Conservation (phyloP, 2,329 filamentous ascomycete genomes). For the Arachnomyces sp. region DNA sequence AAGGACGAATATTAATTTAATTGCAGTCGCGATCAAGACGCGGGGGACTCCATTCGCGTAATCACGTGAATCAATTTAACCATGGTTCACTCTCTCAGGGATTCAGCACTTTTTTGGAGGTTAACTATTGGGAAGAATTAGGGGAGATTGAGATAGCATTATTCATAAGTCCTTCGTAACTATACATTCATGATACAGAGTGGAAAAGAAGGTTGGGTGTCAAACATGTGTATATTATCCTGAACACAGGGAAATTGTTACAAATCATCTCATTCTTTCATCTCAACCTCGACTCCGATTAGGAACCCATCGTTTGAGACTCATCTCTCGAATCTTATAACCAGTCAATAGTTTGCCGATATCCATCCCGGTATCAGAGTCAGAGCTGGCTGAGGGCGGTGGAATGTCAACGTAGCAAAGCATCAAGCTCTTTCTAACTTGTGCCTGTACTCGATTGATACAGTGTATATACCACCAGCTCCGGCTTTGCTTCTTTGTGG, state of each 20-base stretch:
- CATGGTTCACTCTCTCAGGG: conserved; percentile 9
- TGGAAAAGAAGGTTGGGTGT: not conserved
- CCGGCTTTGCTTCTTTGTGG: conserved; percentile 39
- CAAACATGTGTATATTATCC: too few species aligned
- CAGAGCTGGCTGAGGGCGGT: conserved; percentile 44
- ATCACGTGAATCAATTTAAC: too few species aligned
- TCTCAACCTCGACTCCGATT: conserved; percentile 63
- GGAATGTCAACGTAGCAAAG: conserved; percentile 89
- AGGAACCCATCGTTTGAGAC: conserved; percentile 73
- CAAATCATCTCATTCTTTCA: not conserved
- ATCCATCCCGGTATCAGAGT: conserved; percentile 39
- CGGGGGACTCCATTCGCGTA: too few species aligned
- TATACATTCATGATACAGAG: conserved; percentile 8
- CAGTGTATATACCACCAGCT: conserved; percentile 62
- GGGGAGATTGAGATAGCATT: too few species aligned
- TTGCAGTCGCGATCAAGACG: too few species aligned
- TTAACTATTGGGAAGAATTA: too few species aligned
- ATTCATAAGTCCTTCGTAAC: conserved; percentile 3
- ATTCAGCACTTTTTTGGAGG: conserved; percentile 11
- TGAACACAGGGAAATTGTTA: too few species aligned
- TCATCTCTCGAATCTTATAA: conserved; percentile 74
- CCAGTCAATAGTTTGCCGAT: conserved; percentile 57
- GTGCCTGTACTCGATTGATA: conserved; percentile 78
- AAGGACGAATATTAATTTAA: too few species aligned
- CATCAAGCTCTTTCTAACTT: conserved; percentile 84